Evolutionary conservation across 352 stramenopile species (phyloP), one percentile per base, ranked within the genome.

Genomic region (Pythium scleroteichum): DNA sequence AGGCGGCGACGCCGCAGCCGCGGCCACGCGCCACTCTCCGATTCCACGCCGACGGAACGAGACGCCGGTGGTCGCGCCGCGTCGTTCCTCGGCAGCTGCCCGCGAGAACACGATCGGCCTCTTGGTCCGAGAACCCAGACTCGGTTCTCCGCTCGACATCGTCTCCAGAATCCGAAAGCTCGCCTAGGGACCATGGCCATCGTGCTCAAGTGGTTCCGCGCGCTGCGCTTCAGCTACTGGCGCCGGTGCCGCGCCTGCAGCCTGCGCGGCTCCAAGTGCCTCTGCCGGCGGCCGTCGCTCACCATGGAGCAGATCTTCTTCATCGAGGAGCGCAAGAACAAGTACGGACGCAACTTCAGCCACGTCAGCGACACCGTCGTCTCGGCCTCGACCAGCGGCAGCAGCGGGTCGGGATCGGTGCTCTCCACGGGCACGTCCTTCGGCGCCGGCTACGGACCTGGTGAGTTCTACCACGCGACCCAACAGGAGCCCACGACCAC

Each of bases 311-410:
- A 89, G 55, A 92, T 92, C 47, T 88, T 91, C 66, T 90, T 84
- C 71, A 75, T 89, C 29, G 82, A 92, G 60, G 82, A 88, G 64
- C 78, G 82, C 57, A 92, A 92, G 76, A 89, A 92, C 68, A 88
- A 87, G 66, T 82, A 75, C 38, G 76, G 79, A 64, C 79, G 82
- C 59, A 92, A 92, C 69, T 92, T 92, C 57, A 86, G 72, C 64
- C 82, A 92, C 63, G 75, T 92, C 49, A 89, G 78, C 66, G 79
- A 92, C 68, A 85, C 79, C 16, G 74, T 74, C 53, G 68, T 83
- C 62, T 76, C 76, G 23, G 65, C 66, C 51, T 56, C 66, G 23
- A 59, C 55, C 17, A 53, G 48, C 56, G 69, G 66, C 23, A 38
- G 33, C 49, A 47, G 24, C 24, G 45, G 45, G 10, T 70, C 68